Evolutionary conservation across 2,329 filamentous ascomycete species (phyloP).

Genomic region (Geosmithia putterillii): DNA sequence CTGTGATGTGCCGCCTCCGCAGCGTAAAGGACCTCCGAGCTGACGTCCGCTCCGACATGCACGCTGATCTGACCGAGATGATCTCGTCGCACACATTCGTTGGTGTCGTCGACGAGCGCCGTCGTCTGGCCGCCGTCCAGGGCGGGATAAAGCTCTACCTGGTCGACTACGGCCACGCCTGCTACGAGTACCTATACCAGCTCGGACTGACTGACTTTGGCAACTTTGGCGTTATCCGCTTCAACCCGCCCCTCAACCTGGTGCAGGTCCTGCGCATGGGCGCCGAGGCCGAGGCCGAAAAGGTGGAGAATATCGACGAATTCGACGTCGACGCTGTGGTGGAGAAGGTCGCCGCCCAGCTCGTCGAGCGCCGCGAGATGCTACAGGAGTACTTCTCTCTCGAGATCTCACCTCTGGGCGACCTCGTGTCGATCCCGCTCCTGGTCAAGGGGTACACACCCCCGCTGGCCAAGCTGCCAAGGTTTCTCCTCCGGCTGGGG

Average conservation of each 20-base stretch:
- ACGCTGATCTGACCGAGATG: slow-evolving; percentile 75
- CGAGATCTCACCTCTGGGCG: slow-evolving; percentile 65
- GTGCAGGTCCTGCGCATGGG: slow-evolving; percentile 60
- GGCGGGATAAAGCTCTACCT: slow-evolving; percentile 85
- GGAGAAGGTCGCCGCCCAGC: slow-evolving; percentile 49
- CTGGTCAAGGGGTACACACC: slow-evolving; percentile 84
- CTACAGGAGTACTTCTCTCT: slow-evolving; percentile 86
- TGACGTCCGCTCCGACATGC: slow-evolving; percentile 68
- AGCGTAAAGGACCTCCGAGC: slow-evolving; percentile 78
- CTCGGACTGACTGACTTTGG: slow-evolving; percentile 88
- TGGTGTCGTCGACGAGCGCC: slow-evolving; percentile 76
- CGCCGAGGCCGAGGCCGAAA: slow-evolving; percentile 47
- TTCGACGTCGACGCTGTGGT: slow-evolving; percentile 58
- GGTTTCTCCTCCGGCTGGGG: slow-evolving; percentile 77
- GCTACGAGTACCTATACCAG: slow-evolving; percentile 91
- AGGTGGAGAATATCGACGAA: slow-evolving; percentile 25
- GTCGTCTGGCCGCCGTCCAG: slow-evolving; percentile 85
- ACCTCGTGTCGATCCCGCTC: slow-evolving; percentile 69
- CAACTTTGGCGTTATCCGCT: slow-evolving; percentile 78
- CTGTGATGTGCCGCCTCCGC: slow-evolving; percentile 60
- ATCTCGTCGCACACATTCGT: slow-evolving; percentile 87
- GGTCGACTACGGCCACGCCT: slow-evolving; percentile 80
- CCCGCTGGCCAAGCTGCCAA: slow-evolving; percentile 72
- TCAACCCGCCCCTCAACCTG: slow-evolving; percentile 64
- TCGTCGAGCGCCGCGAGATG: slow-evolving; percentile 73